These are phyloP conservation scores for Dalechampia spathulata DNA, from an alignment of 441 rosid species.

Conservation along the genomic window DNA sequence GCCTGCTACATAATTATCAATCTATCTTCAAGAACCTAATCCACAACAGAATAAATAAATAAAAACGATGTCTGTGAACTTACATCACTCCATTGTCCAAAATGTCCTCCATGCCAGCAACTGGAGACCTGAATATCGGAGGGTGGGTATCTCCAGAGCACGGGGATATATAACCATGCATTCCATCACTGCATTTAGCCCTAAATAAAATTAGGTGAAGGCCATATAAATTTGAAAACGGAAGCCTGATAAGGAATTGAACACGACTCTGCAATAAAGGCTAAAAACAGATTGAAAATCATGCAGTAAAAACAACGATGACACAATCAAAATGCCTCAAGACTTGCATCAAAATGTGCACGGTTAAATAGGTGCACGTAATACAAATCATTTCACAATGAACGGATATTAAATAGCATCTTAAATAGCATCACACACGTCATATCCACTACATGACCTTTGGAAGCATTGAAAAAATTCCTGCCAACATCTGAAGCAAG, in stretches of 20 bases:
- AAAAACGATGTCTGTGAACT: conserved; percentile 22
- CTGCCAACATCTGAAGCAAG: background rate
- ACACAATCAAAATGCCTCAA: background rate
- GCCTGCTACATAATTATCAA: too few relatives aligned
- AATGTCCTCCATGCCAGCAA: conserved; percentile 76
- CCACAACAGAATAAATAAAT: background rate
- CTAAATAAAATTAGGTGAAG: conserved; percentile 33
- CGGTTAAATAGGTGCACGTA: background rate
- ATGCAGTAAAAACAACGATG: background rate
- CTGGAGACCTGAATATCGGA: conserved; percentile 72
- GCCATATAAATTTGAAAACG: conserved; percentile 11
- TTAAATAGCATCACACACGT: too few relatives aligned
- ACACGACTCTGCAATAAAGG: background rate
- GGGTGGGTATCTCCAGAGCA: conserved; percentile 76
- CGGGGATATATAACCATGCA: conserved; percentile 84
- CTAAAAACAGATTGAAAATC: background rate
- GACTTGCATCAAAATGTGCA: background rate
- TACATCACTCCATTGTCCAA: conserved; percentile 80
- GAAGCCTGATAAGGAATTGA: background rate
- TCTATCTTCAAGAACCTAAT: too few relatives aligned
- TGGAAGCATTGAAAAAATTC: too few relatives aligned
- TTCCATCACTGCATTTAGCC: conserved; percentile 73
- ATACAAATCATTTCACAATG: background rate
- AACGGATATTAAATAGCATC: background rate
- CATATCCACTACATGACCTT: too few relatives aligned